Conservation (phyloP, 108 stramenopile species). For the Nitzschia inconspicua region DNA sequence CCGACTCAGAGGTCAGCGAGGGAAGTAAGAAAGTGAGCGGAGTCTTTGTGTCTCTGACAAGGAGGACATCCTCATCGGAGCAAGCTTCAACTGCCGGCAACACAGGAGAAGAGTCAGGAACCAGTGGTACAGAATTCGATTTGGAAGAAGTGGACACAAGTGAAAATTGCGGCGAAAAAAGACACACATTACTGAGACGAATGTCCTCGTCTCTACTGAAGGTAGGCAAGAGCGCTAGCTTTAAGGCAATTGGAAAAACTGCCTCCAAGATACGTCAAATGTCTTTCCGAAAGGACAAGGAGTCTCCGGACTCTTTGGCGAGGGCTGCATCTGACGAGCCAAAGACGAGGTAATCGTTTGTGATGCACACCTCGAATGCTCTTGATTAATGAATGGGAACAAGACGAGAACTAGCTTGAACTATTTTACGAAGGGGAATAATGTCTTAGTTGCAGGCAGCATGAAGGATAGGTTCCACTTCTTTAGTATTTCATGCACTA, state of each 20-base stretch:
- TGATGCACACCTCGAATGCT: too few species aligned
- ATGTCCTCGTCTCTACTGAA: background rate
- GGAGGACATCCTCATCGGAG: too few species aligned
- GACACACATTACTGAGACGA: background rate
- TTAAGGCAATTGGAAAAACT: background rate
- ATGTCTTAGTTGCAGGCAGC: too few species aligned
- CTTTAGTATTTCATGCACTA: too few species aligned
- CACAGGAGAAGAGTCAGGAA: slow-evolving; percentile 1
- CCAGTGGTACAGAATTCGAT: background rate
- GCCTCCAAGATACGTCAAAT: slow-evolving; percentile 8
- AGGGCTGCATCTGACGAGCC: background rate
- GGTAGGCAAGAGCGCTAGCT: slow-evolving; percentile 1
- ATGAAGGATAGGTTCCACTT: too few species aligned
- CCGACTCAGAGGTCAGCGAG: background rate
- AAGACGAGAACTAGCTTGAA: too few species aligned
- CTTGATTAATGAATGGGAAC: too few species aligned
- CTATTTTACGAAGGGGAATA: too few species aligned
- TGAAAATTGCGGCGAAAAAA: background rate
- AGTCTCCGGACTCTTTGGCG: background rate
- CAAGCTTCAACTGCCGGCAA: background rate
- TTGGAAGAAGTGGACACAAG: background rate
- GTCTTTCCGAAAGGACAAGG: background rate
- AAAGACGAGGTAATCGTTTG: too few species aligned
- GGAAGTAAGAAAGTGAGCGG: background rate
- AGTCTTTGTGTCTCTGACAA: too few species aligned